Conservation (phyloP, 2,329 filamentous ascomycete species). For the Nannizziopsis arthrosporioides region DNA sequence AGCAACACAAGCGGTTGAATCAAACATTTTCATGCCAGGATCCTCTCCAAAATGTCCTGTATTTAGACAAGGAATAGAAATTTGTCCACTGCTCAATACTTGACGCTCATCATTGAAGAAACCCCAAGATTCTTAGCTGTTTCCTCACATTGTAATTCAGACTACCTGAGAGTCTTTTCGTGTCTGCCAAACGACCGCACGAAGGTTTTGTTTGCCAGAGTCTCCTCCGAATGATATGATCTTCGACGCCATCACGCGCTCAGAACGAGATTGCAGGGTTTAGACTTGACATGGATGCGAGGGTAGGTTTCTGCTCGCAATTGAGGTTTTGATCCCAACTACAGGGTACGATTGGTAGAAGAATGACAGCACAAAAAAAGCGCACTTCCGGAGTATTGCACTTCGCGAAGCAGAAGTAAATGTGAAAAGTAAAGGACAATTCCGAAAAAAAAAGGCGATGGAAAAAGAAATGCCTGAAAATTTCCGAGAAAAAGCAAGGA, state of each 20-base stretch:
- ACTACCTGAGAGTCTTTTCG: not conserved
- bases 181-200: not conserved
- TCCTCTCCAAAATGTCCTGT: slow-evolving; percentile 39
- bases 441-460: not conserved
- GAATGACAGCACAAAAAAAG: too few species aligned
- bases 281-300: not conserved
- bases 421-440: not conserved
- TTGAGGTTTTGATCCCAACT: too few species aligned
- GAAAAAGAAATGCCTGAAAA: not conserved
- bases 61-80: not conserved
- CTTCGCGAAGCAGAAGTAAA: not conserved
- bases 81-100: too few species aligned
- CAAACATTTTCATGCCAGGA: slow-evolving; percentile 59
- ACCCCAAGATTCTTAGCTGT: not conserved
- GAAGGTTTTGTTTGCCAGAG: not conserved
- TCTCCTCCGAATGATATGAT: not conserved
- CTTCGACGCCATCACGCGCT: slow-evolving; percentile 3
- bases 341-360: too few species aligned
- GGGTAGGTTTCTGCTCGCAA: too few species aligned
- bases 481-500: slow-evolving; percentile 5
- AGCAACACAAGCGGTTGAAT: slow-evolving; percentile 30
- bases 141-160: not conserved
- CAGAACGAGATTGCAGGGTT: slow-evolving; percentile 6
- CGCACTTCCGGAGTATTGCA: too few species aligned
- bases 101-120: not conserved